Base-by-base conservation (phyloP, 2,329 filamentous ascomycete species). In the Pseudofabraea citricarpa region DNA sequence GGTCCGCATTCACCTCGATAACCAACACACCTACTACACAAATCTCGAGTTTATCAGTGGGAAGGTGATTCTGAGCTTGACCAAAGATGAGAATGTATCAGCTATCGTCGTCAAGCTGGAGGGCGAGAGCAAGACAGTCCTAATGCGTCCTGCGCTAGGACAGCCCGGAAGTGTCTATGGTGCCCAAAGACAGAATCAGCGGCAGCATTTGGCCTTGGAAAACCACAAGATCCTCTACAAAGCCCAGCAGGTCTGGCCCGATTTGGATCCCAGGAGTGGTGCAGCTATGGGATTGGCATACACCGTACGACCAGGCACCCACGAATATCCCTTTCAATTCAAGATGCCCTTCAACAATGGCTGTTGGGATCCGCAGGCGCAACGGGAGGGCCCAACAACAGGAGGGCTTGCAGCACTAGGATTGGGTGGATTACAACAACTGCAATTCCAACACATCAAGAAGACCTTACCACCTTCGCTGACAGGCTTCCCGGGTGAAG, bases 401-500 rank as follows among this genome's bases (percentile, higher is more conserved):
- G 75, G 74, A 36, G 75, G 74, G 9, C 60, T 73, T 26, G 75
- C 73, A n/a, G 77, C 77, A 41, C 71, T 81, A 49, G 72, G 79
- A 27, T 71, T 83, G 72, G 76, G 81, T 52, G 77, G 77, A n/a
- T 71, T 72, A 47, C 77, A 75, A 57, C 80, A 83, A 62, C 64
- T 83, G 44, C 73, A 77, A 55, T 73, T 82, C 39, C 62, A 62
- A 29, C 93, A 98, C 68, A 80, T 93, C 50, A 93, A 86, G 59
- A 81, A 82, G 54, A 95, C 90, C 0, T 72, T 98, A 9, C 93
- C 93, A 5, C 93, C 93, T 0, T 94, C 90, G 4, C 70, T 97
- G 42, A 87, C 78, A n/a, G 89, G 88, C 3, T 90, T 93, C 53
- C 87, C 88, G 0, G 85, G 84, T 23, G 81, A 90, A 63, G 91